Evolutionary conservation across 805 yeast species (phyloP).

Genomic region (Wilhelminamyces savonicus): DNA sequence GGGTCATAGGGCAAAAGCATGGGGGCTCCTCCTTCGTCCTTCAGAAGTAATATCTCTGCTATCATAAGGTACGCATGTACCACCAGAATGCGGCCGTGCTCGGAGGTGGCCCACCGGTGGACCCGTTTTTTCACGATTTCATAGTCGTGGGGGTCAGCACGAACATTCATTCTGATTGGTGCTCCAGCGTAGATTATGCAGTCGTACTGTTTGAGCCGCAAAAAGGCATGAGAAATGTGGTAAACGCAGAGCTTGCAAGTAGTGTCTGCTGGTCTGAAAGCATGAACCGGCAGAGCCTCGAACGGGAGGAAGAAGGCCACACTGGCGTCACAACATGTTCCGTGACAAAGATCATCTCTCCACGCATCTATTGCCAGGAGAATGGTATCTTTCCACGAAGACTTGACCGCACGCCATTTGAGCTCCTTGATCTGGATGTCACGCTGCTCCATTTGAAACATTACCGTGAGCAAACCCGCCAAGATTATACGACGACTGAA

Average conservation of each 20-base stretch:
- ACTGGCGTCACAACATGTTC: constrained; percentile 2
- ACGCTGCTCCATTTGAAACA: constrained; percentile 2
- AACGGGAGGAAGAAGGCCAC: neutral
- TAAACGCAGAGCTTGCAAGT: constrained; percentile 2
- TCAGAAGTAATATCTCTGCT: constrained; percentile 1
- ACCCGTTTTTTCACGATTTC: constrained; percentile 1
- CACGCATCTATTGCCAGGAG: constrained; percentile 2
- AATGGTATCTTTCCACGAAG: constrained; percentile 1
- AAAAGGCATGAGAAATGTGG: constrained; percentile 1
- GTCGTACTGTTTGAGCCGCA: constrained; percentile 3
- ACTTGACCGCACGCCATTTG: constrained; percentile 2
- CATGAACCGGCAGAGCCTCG: neutral
- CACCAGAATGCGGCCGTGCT: constrained; percentile 1
- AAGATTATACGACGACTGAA: constrained; percentile 1
- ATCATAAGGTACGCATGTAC: constrained; percentile 2
- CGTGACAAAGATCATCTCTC: constrained; percentile 1
- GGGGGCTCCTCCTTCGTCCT: no score
- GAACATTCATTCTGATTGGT: constrained; percentile 2
- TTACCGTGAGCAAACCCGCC: constrained; percentile 2
- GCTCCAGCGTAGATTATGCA: constrained; percentile 4
- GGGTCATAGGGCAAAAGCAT: constrained; percentile 1
- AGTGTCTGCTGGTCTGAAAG: neutral
- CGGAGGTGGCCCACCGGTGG: constrained; percentile 1
- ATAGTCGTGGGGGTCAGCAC: constrained; percentile 6
- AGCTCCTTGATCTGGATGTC: constrained; percentile 1